Base-by-base conservation (phyloP, 495 filamentous ascomycete species). In the Penicillium pulvis region DNA sequence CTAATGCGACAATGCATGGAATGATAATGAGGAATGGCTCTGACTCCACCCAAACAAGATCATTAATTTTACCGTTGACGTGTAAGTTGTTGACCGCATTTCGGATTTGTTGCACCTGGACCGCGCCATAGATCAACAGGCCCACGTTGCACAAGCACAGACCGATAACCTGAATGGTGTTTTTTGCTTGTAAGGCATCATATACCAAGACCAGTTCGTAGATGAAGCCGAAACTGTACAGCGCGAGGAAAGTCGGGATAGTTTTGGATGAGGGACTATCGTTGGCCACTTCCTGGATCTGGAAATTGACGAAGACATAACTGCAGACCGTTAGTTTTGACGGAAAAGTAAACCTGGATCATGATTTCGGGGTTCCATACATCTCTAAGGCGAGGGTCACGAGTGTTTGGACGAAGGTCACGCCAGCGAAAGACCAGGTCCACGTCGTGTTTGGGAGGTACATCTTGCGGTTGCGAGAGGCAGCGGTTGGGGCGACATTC, bases 101-200 rank as follows among this genome's bases (percentile, higher is more conserved):
- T 48, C 85, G 70, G 63, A 97, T 93, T 71, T 97, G 92, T 54
- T 92, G 86, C 59, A 93, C 88, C 70, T 98, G 93, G 53, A 98
- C 89, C 33, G 91, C 87, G 12, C 93, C 90, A 66, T 98, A 98
- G 61, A 98, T 82, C 48, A 98, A 81, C 60, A 98, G 85, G 10
- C 90, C 93, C 30, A 93, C 65, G 73, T 98, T 97, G 74, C 92
- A 96, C 35, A 93, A 64, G 74, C 93, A 97, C 17, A 98, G 79
- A 31, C 94, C 95, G 65, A 98, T 98, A 69, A 98, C 81, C 73
- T 98, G 94, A 82, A 98, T 98, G 14, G 94, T 98, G 75, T 98
- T 98, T 77, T 97, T 97, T 67, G 93, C 76, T 48, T 92, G 86
- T 57, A 98, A 78, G 3, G 95, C 93, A 81, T 98, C 94, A 76